Evolutionary conservation across 2,329 filamentous ascomycete species (phyloP).

Genomic region (Tolypocladium ophioglossoides): DNA sequence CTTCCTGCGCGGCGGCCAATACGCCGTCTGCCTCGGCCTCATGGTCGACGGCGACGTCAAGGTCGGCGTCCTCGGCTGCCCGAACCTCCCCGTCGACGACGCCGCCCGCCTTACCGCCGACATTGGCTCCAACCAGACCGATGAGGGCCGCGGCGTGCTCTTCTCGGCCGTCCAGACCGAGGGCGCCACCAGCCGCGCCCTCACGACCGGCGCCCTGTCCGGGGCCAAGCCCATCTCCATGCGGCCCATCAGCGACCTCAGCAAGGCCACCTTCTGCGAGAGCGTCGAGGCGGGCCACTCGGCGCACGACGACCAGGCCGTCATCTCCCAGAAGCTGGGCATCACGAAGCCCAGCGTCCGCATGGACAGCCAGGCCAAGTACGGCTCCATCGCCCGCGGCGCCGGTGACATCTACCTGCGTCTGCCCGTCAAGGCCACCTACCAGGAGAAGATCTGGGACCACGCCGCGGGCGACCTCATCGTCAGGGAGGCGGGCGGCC

Average conservation of each 20-base stretch:
- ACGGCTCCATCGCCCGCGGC: constrained; percentile 86
- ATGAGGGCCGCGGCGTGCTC: constrained; percentile 72
- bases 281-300: constrained; percentile 91
- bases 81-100: constrained; percentile 87
- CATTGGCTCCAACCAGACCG: constrained; percentile 64
- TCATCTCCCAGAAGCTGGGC: constrained; percentile 69
- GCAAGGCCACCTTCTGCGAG: constrained; percentile 87
- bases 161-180: constrained; percentile 74
- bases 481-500: constrained; percentile 84
- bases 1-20: constrained; percentile 91
- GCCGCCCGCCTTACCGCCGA: constrained; percentile 45
- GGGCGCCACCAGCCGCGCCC: constrained; percentile 70
- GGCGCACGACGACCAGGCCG: constrained; percentile 75
- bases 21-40: constrained; percentile 86
- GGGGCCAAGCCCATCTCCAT: constrained; percentile 60
- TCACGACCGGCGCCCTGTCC: constrained; percentile 43
- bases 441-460: constrained; percentile 99
- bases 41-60: constrained; percentile 91
- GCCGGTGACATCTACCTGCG: constrained; percentile 92
- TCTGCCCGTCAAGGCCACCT: constrained; percentile 72
- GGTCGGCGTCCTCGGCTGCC: constrained; percentile 89
- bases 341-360: constrained; percentile 85
- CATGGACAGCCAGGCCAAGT: constrained; percentile 98
- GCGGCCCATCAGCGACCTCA: constrained; percentile 63
- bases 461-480: constrained; percentile 93